These are phyloP conservation scores for Pistacia integerrima DNA, from an alignment of 345 rosid species.

Conservation along the genomic window DNA sequence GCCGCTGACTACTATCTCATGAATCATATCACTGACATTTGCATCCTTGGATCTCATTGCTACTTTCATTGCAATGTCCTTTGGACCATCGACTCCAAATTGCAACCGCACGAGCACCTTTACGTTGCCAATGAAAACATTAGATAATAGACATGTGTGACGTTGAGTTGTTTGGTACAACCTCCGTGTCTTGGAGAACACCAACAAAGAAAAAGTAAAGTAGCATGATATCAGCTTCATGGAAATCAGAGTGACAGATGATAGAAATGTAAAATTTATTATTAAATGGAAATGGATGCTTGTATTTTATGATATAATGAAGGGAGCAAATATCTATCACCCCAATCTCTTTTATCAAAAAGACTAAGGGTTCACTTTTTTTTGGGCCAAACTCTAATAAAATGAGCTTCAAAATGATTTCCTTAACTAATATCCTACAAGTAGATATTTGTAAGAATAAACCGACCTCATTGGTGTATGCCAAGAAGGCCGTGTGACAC, in stretches of 20 bases:
- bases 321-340: no score
- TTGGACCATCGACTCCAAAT: constrained; percentile 80
- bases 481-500: constrained; percentile 95
- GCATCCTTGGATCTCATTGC: constrained; percentile 79
- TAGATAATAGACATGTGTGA: constrained; percentile 84
- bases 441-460: neutral
- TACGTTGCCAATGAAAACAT: constrained; percentile 83
- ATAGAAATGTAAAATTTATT: neutral
- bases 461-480: constrained; percentile 96
- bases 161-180: constrained; percentile 80
- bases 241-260: neutral
- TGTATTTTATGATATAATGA: neutral
- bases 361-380: no score
- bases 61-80: constrained; percentile 90
- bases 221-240: constrained; percentile 4
- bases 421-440: neutral
- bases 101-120: constrained; percentile 81
- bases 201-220: neutral
- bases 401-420: no score
- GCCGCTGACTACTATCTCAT: constrained; percentile 85
- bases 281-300: neutral
- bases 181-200: constrained; percentile 73
- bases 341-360: no score
- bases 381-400: no score
- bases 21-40: constrained; percentile 79